Base-by-base conservation (phyloP, 495 filamentous ascomycete genomes). In the Neurospora sp. region DNA sequence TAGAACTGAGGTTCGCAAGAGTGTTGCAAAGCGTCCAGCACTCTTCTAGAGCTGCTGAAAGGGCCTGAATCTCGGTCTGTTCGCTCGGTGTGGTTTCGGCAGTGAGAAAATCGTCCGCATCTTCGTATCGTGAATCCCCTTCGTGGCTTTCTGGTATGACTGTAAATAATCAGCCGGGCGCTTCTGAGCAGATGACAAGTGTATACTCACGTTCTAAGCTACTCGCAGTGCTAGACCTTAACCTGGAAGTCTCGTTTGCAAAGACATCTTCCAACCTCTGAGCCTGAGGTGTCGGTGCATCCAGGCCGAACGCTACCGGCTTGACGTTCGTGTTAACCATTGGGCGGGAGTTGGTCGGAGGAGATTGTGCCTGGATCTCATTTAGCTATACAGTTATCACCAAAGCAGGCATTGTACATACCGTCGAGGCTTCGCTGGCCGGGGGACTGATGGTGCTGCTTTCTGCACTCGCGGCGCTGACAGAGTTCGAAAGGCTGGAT, bases 1-100 rank as follows among this genome's bases (percentile, higher is more conserved):
- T 91, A 22, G 91, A 93, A 82, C 94, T 96, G 37, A 97, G 85
- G 70, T 87, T 91, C 31, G 94, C 93, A 48, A 97, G 83, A 0
- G 94, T 96, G 80, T 97, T 97, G 82, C 94, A 97, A 42, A 97
- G 82, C 2, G 93, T 96, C 94, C 94, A 97, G 81, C 94, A 97
- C 84, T 97, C 94, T 74, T 90, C 89, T 12, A 97, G 85, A 0
- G 93, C 94, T 31, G 89, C 87, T 73, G 87, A 90, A n/a, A 97
- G 84, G 18, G 91, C 90, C 42, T 82, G 87, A 69, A 95, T 86
- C 79, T 96, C 93, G 68, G 73, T 78, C 37, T 89, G 85, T 45
- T 89, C 88, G 70, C 84, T 76, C 69, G 81, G 80, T 65, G 87
- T 75, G 38, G 80, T 78, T 40, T 79, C 82, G 70, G 81, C 75